A percentile compares a stretch with the other conserved stretches of the same genome.
These are phyloP conservation scores for Trichosporon sp. DNA, from an alignment of 1,284 basidiomycete species.

Conservation along the genomic window DNA sequence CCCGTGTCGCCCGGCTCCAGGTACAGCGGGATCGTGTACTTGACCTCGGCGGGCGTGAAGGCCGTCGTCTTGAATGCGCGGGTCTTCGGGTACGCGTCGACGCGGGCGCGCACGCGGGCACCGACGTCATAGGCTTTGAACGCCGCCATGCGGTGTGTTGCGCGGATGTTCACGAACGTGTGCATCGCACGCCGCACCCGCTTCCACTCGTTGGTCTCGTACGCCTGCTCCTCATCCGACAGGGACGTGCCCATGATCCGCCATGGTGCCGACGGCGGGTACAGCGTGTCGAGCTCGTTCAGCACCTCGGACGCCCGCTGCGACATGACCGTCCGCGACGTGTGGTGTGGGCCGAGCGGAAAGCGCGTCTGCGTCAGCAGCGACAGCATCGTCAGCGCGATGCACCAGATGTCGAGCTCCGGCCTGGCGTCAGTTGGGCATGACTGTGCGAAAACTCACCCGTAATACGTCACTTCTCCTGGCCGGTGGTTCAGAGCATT, in stretches of 20 bases:
- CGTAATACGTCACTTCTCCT: slow-evolving; percentile 53
- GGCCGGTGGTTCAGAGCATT: slow-evolving; percentile 52
- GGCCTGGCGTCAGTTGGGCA: slow-evolving; percentile 48
- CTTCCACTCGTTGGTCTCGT: slow-evolving; percentile 33
- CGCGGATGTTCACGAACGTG: slow-evolving; percentile 53
- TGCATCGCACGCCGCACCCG: slow-evolving; percentile 49
- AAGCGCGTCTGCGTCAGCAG: slow-evolving; percentile 54
- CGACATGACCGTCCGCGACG: slow-evolving; percentile 51
- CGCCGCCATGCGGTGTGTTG: slow-evolving; percentile 50
- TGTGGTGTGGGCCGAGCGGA: slow-evolving; percentile 55
- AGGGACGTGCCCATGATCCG: slow-evolving; percentile 15
- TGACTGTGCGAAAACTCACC: slow-evolving; percentile 27
- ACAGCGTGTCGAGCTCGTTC: slow-evolving; percentile 47
- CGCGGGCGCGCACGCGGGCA: slow-evolving; percentile 24
- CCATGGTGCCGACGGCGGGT: slow-evolving; percentile 38
- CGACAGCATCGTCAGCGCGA: slow-evolving; percentile 55
- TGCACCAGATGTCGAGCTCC: slow-evolving; percentile 58
- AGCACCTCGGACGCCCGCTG: slow-evolving; percentile 52
- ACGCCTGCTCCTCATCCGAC: slow-evolving; percentile 24
- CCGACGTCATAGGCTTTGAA: slow-evolving; percentile 50
- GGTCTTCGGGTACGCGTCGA: slow-evolving; percentile 20
- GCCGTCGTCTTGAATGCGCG: slow-evolving; percentile 53
- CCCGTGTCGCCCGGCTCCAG: slow-evolving; percentile 18
- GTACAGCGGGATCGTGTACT: slow-evolving; percentile 52
- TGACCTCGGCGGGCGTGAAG: slow-evolving; percentile 51